Evolutionary conservation across 2,329 filamentous ascomycete genomes (phyloP).

Genomic region (Pochonia chlamydosporia): DNA sequence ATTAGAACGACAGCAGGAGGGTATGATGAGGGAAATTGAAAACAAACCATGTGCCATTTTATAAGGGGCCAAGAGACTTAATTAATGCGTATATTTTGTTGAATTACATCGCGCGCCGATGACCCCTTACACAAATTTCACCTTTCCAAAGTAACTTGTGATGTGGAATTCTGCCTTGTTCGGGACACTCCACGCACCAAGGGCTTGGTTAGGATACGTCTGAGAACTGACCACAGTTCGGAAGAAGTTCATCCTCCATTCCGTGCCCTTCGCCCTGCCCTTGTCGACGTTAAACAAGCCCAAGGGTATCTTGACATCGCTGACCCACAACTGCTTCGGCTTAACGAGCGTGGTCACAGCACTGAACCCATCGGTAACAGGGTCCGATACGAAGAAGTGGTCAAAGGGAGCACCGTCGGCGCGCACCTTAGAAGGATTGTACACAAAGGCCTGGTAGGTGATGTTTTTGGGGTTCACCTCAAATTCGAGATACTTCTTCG

Average conservation of each 20-base stretch:
- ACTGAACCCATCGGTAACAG: slow-evolving; percentile 33
- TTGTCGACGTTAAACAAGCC: slow-evolving; percentile 43
- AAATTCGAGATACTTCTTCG: slow-evolving; percentile 44
- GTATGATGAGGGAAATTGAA: no score
- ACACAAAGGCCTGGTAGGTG: slow-evolving; percentile 45
- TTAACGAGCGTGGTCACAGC: slow-evolving; percentile 34
- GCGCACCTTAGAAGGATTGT: slow-evolving; percentile 42
- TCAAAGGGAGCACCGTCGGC: slow-evolving; percentile 35
- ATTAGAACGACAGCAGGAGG: no score
- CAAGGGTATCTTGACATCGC: slow-evolving; percentile 36
- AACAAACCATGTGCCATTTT: no score
- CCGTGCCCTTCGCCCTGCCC: slow-evolving; percentile 34
- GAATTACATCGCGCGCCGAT: no score
- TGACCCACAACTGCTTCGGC: slow-evolving; percentile 31
- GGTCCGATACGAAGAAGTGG: slow-evolving; percentile 33
- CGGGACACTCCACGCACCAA: slow-evolving; percentile 41
- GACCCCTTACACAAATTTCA: slow-evolving; percentile 27
- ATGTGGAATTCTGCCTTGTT: slow-evolving; percentile 42
- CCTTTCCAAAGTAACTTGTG: slow-evolving; percentile 37
- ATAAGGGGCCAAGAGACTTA: no score
- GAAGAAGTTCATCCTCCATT: slow-evolving; percentile 50
- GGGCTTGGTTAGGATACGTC: slow-evolving; percentile 36
- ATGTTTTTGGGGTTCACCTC: slow-evolving; percentile 46
- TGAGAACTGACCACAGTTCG: slow-evolving; percentile 36
- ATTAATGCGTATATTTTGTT: no score